Base-by-base conservation (phyloP, 176 grass and related monocot species). In the Carex parvula region DNA sequence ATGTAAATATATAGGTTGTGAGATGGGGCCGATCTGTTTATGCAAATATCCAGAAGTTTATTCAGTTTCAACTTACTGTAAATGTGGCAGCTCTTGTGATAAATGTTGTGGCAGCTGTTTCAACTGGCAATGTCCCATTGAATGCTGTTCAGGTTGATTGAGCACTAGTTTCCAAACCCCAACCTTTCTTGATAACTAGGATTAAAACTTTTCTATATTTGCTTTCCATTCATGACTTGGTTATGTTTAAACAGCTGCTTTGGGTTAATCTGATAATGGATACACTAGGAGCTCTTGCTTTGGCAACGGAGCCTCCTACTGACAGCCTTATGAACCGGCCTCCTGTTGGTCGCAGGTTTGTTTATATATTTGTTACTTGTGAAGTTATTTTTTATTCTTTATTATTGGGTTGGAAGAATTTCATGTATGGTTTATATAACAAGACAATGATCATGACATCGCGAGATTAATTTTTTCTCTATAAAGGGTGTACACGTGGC, bases 251-350 rank as follows among this genome's bases (percentile, higher is more conserved):
- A 87, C 82, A 98, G 91, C 74, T 98, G 55, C 88, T 98, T 20
- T 98, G 96, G 96, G 91, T 98, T 67, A 98, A 98, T 41, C 81
- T 98, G 69, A 98, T 98, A 70, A 98, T 98, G 96, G 93, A 98
- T 83, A 98, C 96, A 18, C 84, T 98, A 69, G 96, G 96, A 67
- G 96, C 96, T 14, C 91, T 98, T 90, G 96, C 96, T 70, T 89
- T 98, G 88, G 96, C 96, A 30, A 98, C 96, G 11, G 96, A 95
- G 82, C 92, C 85, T 52, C 96, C 96, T 3, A 95, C 89, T 0
- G 82, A 98, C 39, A 88, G 91, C 69, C 93, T 98, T 33, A 95
- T 98, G 96, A 81, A 95, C 70, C 89, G 89, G 67, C 77, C 60
- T 53, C 96, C 96, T 26, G 91, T 98, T 79, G 89, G 88, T 48